Conservation (phyloP, 768 basidiomycete genomes). For the Chalciporus pseudorubinellus region DNA sequence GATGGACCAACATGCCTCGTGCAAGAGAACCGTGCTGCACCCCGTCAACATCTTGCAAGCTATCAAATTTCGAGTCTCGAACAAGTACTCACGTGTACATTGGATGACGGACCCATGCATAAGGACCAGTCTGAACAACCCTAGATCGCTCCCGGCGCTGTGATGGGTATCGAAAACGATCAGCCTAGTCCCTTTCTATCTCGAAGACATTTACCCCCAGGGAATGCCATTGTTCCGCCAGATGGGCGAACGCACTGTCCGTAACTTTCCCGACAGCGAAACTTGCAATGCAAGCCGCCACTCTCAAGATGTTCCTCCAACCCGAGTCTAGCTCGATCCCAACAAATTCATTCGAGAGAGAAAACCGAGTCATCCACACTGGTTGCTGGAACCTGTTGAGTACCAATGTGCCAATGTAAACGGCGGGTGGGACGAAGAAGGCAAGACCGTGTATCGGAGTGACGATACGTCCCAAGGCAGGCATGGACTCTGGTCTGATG, state of each 20-base stretch:
- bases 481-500: constrained; percentile 5
- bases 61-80: neutral
- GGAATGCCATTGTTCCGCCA: constrained; percentile 24
- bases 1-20: neutral
- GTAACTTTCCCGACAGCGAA: neutral
- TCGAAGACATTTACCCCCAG: constrained; percentile 16
- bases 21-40: neutral
- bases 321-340: neutral
- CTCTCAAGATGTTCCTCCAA: constrained; percentile 12
- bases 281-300: constrained; percentile 14
- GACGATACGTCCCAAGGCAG: constrained; percentile 17
- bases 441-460: constrained; percentile 17
- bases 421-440: constrained; percentile 11
- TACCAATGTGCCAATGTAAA: constrained; percentile 21
- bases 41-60: neutral
- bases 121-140: constrained; percentile 13
- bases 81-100: constrained; percentile 7
- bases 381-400: constrained; percentile 25
- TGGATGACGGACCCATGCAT: constrained; percentile 14
- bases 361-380: constrained; percentile 21
- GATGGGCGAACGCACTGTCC: neutral
- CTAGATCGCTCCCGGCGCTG: constrained; percentile 12
- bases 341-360: constrained; percentile 11
- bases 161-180: neutral
- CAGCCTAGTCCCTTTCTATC: too few relatives aligned